Base-by-base conservation (phyloP, 257 asterid species). In the Nicotiana noctiflora region DNA sequence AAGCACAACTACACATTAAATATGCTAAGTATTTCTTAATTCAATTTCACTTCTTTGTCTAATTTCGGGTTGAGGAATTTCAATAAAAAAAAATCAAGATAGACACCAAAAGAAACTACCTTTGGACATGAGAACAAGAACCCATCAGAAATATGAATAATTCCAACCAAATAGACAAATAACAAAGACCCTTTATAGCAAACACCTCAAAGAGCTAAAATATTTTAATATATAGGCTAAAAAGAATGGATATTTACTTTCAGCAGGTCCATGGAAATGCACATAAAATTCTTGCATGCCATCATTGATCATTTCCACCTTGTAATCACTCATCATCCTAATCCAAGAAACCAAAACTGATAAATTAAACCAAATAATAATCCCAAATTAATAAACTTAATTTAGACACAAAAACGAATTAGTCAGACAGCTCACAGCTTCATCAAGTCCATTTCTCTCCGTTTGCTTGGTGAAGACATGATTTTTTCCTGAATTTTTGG, bases 391-490 rank as follows among this genome's bases (percentile, higher is more conserved):
- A 81, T 80, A 49, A 57, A 66, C 79, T 3, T 27, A 21, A 21
- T 70, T 70, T 70, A 44, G 4, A 7, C 9, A 82, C 2, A 75
- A 75, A 23, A 84, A 76, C 1, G 14, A 62, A 12, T 25, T 78
- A 27, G 62, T 81, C 6, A 81, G 80, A 79, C 76, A 81, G 72
- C 31, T 90, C 84, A 95, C 99, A 95, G 87, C 83, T 93, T 95
- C 99, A 95, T 95, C 74, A 95, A 87, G 90, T 95, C 99, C 97
- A 92, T 95, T 89, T 93, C 99, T 77, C 99, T 87, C 87, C 98
- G 87, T 91, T 95, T 95, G 96, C 95, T 95, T 34, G 99, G 99
- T 44, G 98, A 95, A 89, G 98, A 92, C 98, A 95, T 95, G 83
- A 80, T 87, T 74, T 60, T 55, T 59, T 66, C 5, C 15, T 37